Conservation (phyloP, 306 rosid genomes). For the Lathyrus oleraceus region DNA sequence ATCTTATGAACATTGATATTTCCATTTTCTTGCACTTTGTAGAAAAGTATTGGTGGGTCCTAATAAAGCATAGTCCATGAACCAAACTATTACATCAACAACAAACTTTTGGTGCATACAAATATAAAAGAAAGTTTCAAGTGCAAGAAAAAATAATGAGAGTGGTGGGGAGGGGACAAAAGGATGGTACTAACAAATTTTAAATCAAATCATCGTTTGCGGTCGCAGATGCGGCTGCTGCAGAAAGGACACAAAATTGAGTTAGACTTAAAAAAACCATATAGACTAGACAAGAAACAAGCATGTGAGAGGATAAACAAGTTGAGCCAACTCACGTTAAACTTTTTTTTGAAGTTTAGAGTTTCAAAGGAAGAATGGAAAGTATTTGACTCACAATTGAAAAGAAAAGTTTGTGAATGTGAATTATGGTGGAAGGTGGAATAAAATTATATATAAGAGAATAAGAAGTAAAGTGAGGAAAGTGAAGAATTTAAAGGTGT, state of each 20-base stretch:
- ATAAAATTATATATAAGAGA: not conserved
- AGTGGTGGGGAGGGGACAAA: not conserved
- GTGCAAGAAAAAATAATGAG: constrained; percentile 40
- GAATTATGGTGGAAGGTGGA: not conserved
- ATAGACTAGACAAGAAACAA: constrained; percentile 27
- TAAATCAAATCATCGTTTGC: not conserved
- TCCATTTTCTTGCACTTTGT: constrained; percentile 31
- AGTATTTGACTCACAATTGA: not conserved
- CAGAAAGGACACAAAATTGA: constrained; percentile 35
- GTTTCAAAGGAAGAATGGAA: constrained; percentile 7
- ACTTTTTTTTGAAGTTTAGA: constrained; percentile 36
- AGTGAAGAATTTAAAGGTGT: constrained; percentile 43
- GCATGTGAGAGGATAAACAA: constrained; percentile 35
- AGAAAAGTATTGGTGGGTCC: constrained; percentile 32
- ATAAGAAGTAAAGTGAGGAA: constrained; percentile 2
- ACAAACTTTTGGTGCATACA: constrained; percentile 20
- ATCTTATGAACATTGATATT: constrained; percentile 27
- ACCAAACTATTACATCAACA: constrained; percentile 28
- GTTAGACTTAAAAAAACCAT: constrained; percentile 18
- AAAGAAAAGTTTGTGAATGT: not conserved
- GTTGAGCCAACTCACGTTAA: constrained; percentile 32
- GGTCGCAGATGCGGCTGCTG: not conserved
- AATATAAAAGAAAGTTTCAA: constrained; percentile 32
- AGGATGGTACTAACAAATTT: not conserved
- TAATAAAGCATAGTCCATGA: constrained; percentile 22